Conservation (phyloP, 192 early-diverging fungal species). For the Backusella parvicylindrica region DNA sequence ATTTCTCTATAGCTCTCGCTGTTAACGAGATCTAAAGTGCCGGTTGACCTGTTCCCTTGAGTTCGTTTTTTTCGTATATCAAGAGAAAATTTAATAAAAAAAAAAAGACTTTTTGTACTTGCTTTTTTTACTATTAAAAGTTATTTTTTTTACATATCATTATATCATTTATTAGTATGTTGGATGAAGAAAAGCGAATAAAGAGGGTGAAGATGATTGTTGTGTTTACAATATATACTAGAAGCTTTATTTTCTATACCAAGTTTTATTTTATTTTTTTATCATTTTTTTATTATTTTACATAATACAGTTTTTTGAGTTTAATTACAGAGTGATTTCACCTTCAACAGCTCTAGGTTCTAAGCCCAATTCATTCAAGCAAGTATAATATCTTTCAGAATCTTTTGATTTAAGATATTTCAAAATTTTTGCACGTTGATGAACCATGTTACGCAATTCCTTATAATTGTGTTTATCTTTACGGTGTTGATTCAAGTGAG, state of each 20-base stretch:
- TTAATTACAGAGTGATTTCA: constrained; percentile 54
- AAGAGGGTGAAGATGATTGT: not conserved
- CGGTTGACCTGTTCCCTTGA: not conserved
- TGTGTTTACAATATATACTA: too few relatives aligned
- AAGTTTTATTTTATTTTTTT: not conserved
- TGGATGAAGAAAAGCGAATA: not conserved
- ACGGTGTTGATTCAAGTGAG: constrained; percentile 71
- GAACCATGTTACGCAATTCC: constrained; percentile 71
- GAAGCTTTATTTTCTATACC: not conserved
- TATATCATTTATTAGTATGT: too few relatives aligned
- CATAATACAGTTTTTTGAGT: not conserved
- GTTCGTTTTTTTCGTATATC: not conserved
- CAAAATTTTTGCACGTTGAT: constrained; percentile 80
- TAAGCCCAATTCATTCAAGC: constrained; percentile 68
- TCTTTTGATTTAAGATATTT: constrained; percentile 82
- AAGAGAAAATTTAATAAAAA: not conserved
- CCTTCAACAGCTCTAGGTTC: constrained; percentile 61
- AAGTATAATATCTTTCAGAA: constrained; percentile 63
- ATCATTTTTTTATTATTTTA: not conserved
- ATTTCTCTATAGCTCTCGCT: constrained; percentile 21
- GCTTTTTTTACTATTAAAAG: not conserved
- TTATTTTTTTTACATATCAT: not conserved
- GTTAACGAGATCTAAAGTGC: constrained; percentile 36
- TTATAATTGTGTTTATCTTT: constrained; percentile 94
- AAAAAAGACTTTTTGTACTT: not conserved